A percentile compares a stretch with the other conserved stretches of the same genome.
Conservation (phyloP, 1,284 basidiomycete genomes). For the Cryptococcus sp. region DNA sequence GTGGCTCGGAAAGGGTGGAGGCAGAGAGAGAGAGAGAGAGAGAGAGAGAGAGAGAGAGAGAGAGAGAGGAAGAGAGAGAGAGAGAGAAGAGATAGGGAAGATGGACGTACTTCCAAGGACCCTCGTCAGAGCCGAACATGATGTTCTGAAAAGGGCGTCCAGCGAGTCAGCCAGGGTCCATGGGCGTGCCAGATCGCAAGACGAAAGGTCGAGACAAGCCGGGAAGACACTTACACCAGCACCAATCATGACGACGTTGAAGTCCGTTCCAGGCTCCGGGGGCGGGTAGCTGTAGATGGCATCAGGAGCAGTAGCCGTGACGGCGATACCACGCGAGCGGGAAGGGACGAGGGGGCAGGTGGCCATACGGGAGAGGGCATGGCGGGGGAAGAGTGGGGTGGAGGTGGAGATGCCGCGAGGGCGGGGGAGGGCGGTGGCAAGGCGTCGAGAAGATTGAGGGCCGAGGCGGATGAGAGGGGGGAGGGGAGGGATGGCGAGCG, state of each 20-base stretch:
- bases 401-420: slow-evolving; percentile 19
- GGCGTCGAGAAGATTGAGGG: slow-evolving; percentile 3
- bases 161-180: slow-evolving; percentile 5
- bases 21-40: neutral
- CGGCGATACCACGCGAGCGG: slow-evolving; percentile 35
- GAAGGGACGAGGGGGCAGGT: slow-evolving; percentile 1
- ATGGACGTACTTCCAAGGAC: slow-evolving; percentile 50
- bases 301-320: slow-evolving; percentile 35
- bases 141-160: slow-evolving; percentile 59
- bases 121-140: slow-evolving; percentile 86
- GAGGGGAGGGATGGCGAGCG: slow-evolving; percentile 15
- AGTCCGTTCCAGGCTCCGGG: slow-evolving; percentile 58
- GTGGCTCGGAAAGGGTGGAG: neutral
- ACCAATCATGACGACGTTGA: slow-evolving; percentile 87
- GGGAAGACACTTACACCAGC: slow-evolving; percentile 58
- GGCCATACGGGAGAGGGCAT: slow-evolving; percentile 3
- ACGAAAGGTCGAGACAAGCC: too few relatives aligned
- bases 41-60: neutral
- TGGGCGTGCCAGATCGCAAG: too few relatives aligned
- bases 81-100: neutral
- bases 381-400: slow-evolving; percentile 25
- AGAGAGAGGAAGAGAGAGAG: neutral
- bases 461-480: slow-evolving; percentile 22
- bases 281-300: slow-evolving; percentile 44
- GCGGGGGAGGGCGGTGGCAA: slow-evolving; percentile 8